Evolutionary conservation across 108 stramenopile species (phyloP).

Genomic region (Nitzschia inconspicua): DNA sequence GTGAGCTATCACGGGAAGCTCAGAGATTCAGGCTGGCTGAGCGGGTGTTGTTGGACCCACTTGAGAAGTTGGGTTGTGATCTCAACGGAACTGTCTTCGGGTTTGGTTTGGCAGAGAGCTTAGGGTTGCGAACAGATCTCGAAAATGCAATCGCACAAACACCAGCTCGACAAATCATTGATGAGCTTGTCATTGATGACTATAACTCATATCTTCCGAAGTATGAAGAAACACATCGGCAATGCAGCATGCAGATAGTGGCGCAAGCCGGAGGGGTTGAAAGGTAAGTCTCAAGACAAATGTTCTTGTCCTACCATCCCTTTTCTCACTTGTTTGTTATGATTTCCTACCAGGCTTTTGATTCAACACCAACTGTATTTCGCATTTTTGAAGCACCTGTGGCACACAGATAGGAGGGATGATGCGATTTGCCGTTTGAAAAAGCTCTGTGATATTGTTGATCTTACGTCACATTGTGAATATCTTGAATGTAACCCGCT

Average conservation of each 20-base stretch:
- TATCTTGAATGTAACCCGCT: slow-evolving; percentile 38
- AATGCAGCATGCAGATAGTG: slow-evolving; percentile 55
- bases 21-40: slow-evolving; percentile 80
- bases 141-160: slow-evolving; percentile 13
- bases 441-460: slow-evolving; percentile 63
- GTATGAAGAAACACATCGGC: slow-evolving; percentile 50
- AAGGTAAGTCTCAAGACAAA: slow-evolving; percentile 29
- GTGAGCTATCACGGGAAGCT: slow-evolving; percentile 87
- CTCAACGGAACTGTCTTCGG: slow-evolving; percentile 72
- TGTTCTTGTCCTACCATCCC: not conserved
- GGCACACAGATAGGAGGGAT: slow-evolving; percentile 70
- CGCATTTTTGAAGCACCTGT: slow-evolving; percentile 90
- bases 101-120: slow-evolving; percentile 44
- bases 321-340: not conserved
- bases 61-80: slow-evolving; percentile 57
- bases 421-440: slow-evolving; percentile 70
- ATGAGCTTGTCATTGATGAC: slow-evolving; percentile 18
- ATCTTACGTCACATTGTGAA: slow-evolving; percentile 64
- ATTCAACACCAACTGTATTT: slow-evolving; percentile 87
- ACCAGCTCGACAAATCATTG: slow-evolving; percentile 18
- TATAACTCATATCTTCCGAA: slow-evolving; percentile 31
- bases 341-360: slow-evolving; percentile 25
- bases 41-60: slow-evolving; percentile 76
- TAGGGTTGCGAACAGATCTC: slow-evolving; percentile 28
- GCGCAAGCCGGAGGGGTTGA: slow-evolving; percentile 63